These are phyloP conservation scores for Alternaria arborescens DNA, from an alignment of 2,329 filamentous ascomycete species.

Conservation along the genomic window DNA sequence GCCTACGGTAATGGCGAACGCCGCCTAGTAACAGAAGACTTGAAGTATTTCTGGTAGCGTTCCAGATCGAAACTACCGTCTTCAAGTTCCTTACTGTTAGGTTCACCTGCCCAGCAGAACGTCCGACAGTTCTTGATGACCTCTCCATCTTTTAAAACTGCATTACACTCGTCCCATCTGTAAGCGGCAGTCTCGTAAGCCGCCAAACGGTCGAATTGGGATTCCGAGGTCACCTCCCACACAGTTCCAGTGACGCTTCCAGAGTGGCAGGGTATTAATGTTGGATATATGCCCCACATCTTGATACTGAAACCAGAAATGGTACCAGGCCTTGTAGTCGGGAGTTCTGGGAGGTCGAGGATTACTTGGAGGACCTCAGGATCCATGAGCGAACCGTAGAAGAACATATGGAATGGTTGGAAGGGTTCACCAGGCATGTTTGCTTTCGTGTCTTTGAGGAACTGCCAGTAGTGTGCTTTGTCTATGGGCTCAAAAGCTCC, in stretches of 20 bases:
- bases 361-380: conserved; percentile 40
- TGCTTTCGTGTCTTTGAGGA: conserved; percentile 9
- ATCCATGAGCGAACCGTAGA: conserved; percentile 48
- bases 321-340: conserved; percentile 27
- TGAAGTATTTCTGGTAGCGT: conserved; percentile 36
- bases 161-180: conserved; percentile 26
- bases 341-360: conserved; percentile 32
- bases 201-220: conserved; percentile 25
- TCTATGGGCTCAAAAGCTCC: conserved; percentile 6
- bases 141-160: conserved; percentile 19
- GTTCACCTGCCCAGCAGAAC: conserved; percentile 34
- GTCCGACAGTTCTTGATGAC: conserved; percentile 19
- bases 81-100: conserved; percentile 33
- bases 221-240: conserved; percentile 23
- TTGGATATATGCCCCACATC: conserved; percentile 48
- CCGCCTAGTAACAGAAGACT: conserved; percentile 22
- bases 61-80: conserved; percentile 35
- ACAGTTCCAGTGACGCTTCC: conserved; percentile 21
- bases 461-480: conserved; percentile 7
- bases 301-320: conserved; percentile 38
- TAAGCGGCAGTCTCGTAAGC: conserved; percentile 36
- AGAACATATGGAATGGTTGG: conserved; percentile 36
- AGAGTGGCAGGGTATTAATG: conserved; percentile 9
- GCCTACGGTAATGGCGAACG: background rate
- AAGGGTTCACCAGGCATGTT: conserved; percentile 7